Evolutionary conservation across 2,329 filamentous ascomycete genomes (phyloP).

Genomic region (Neofusicoccum ribis): DNA sequence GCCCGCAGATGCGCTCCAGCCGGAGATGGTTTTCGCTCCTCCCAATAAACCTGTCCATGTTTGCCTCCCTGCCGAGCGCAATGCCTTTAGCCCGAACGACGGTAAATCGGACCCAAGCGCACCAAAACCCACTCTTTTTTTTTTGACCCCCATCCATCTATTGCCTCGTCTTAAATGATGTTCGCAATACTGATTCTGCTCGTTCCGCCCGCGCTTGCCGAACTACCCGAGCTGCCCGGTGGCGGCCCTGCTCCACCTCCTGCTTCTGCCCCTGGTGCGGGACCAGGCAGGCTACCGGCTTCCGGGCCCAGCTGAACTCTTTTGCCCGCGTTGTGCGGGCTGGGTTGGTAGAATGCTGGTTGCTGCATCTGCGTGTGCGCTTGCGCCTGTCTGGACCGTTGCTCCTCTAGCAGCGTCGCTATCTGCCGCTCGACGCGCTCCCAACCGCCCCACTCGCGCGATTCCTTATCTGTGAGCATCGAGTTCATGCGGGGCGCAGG

Average conservation of each 20-base stretch:
- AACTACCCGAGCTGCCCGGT: conserved; percentile 24
- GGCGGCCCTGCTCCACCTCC: conserved; percentile 47
- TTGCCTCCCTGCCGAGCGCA: neutral
- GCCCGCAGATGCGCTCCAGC: neutral
- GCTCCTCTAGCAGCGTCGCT: conserved; percentile 54
- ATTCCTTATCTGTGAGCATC: conserved; percentile 58
- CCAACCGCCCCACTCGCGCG: conserved; percentile 79
- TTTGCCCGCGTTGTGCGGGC: conserved; percentile 40
- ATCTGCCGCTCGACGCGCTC: conserved; percentile 67
- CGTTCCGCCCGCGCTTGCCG: conserved; percentile 40
- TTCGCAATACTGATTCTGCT: conserved; percentile 47
- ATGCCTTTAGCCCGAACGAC: neutral
- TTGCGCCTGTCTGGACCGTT: conserved; percentile 30
- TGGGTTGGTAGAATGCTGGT: conserved; percentile 32
- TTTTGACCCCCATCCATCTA: neutral
- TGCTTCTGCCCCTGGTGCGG: conserved; percentile 26
- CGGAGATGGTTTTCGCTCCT: neutral
- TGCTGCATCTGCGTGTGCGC: conserved; percentile 3
- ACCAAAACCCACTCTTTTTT: conserved; percentile 5
- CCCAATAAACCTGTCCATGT: neutral
- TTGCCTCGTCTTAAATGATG: conserved; percentile 33
- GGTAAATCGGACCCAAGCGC: neutral
- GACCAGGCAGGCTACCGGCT: neutral
- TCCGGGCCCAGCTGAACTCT: conserved; percentile 36
- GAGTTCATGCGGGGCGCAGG: conserved; percentile 51